Percentiles rank a stretch among this genome's conserved stretches.
Evolutionary conservation across 192 early-diverging fungal genomes (phyloP).

Genomic region (Dimargaris cristalligena): DNA sequence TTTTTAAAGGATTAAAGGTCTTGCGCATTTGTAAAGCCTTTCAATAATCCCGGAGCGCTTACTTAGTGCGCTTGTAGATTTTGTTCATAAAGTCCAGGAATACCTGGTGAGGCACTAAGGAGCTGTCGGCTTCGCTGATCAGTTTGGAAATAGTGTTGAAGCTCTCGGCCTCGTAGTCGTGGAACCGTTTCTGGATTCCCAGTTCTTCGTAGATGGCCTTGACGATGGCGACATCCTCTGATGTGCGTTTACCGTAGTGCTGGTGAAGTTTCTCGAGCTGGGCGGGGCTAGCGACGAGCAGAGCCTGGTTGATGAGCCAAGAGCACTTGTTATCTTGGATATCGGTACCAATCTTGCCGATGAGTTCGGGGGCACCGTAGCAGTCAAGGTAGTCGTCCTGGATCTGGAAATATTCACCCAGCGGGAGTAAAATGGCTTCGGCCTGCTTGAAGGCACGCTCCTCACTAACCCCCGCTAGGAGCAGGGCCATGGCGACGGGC

Average conservation of each 20-base stretch:
- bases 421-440: slow-evolving; percentile 69
- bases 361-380: slow-evolving; percentile 73
- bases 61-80: slow-evolving; percentile 88
- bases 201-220: slow-evolving; percentile 75
- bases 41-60: too few relatives aligned
- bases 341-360: slow-evolving; percentile 99
- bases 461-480: slow-evolving; percentile 71
- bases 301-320: slow-evolving; percentile 91
- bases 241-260: slow-evolving; percentile 81
- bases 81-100: slow-evolving; percentile 87
- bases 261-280: slow-evolving; percentile 77
- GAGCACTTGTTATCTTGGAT: slow-evolving; percentile 99
- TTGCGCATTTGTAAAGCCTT: too few relatives aligned
- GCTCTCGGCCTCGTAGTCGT: slow-evolving; percentile 77
- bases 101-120: slow-evolving; percentile 60
- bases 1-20: too few relatives aligned
- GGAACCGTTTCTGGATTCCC: slow-evolving; percentile 60
- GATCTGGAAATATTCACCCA: slow-evolving; percentile 98
- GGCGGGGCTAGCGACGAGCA: slow-evolving; percentile 53
- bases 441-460: slow-evolving; percentile 68
- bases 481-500: slow-evolving; percentile 86
- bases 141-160: slow-evolving; percentile 51
- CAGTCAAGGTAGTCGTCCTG: slow-evolving; percentile 99
- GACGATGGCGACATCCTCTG: slow-evolving; percentile 56
- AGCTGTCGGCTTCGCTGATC: slow-evolving; percentile 69